Conservation (phyloP, 495 filamentous ascomycete species). For the Lophiostoma macrostomum region DNA sequence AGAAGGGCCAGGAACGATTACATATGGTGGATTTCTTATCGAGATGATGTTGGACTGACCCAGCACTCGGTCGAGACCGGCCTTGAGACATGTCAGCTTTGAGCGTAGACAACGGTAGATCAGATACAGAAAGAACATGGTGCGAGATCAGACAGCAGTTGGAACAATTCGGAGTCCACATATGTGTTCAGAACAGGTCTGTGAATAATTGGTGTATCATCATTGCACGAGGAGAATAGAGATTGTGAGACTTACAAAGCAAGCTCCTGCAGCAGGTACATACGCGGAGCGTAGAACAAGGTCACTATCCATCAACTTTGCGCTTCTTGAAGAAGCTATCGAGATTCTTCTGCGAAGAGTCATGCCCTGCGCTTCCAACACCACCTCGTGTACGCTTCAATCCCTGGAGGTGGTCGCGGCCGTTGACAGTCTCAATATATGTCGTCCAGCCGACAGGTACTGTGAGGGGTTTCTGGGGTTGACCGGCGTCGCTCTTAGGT, state of each 20-base stretch:
- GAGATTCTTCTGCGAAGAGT: slow-evolving; percentile 67
- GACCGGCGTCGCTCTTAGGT: not conserved
- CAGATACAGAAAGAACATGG: not conserved
- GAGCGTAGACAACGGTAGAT: slow-evolving; percentile 2
- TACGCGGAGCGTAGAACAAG: not conserved
- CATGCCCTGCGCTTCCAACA: slow-evolving; percentile 70
- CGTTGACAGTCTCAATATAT: slow-evolving; percentile 57
- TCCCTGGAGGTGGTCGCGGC: slow-evolving; percentile 63
- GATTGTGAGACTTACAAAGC: slow-evolving; percentile 35
- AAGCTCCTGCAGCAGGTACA: too few species aligned
- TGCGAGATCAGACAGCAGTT: slow-evolving; percentile 72
- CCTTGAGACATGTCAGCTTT: not conserved
- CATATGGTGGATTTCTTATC: too few species aligned
- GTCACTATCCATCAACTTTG: slow-evolving; percentile 30
- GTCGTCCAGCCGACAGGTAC: slow-evolving; percentile 39
- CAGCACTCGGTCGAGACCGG: not conserved
- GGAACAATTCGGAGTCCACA: slow-evolving; percentile 64
- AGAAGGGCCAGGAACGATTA: too few species aligned
- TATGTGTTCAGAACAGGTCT: slow-evolving; percentile 74
- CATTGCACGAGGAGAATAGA: slow-evolving; percentile 39
- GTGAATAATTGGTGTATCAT: slow-evolving; percentile 67
- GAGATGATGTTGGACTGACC: too few species aligned
- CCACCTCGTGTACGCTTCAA: slow-evolving; percentile 74
- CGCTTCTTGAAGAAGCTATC: slow-evolving; percentile 73
- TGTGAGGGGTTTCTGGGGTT: slow-evolving; percentile 14